Evolutionary conservation across 176 grass and related monocot species (phyloP), one percentile per base, ranked within the genome.

Genomic region (Phyllostachys edulis): DNA sequence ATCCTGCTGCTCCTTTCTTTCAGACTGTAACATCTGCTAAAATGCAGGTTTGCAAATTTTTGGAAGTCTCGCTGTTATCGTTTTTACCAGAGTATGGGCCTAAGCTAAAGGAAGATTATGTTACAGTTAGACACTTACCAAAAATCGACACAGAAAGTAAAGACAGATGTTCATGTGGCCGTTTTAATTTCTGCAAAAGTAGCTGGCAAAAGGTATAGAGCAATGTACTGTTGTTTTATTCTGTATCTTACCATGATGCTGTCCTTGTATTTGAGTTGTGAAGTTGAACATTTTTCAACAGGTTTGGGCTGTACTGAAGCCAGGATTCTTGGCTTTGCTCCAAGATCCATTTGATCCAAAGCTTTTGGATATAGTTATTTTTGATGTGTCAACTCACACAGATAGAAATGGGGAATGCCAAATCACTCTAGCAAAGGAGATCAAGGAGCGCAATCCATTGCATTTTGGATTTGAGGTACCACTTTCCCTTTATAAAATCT

Each of bases 231-330:
- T 36, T 80, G 21, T 69, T 41, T 50, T 75, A 56, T 64, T 79
- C 73, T 63, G 3, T 51, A 79, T 62, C 32, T 63, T 54, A 29
- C 42, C 36, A 69, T 80, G 59, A 73, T 81, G 20, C 5, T 26
- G 32, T 23, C 51, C 13, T 62, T 85, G 50, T 45, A 44, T 78
- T 66, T 49, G 47, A 81, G 23, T 42, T 29, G 21, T 73, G 63
- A 84, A 72, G 81, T 40, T 50, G 20, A 79, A 74, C 55, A 39
- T 36, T 85, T 50, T 4, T 63, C 74, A 34, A 73, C 69, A 97
- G 94, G 91, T 97, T 62, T 97, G 94, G 94, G 94, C 89, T 81
- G 94, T 97, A 69, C 65, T 97, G 79, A 97, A 97, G 75, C 91
- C 94, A 44, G 91, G 94, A 79, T 97, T 97, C 69, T 90, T 97